Percentiles rank a stretch among this genome's conserved stretches.
phyloP scores from a whole-genome alignment of 108 stramenopile genomes.

The Hondaea fermentalgiana region DNA sequence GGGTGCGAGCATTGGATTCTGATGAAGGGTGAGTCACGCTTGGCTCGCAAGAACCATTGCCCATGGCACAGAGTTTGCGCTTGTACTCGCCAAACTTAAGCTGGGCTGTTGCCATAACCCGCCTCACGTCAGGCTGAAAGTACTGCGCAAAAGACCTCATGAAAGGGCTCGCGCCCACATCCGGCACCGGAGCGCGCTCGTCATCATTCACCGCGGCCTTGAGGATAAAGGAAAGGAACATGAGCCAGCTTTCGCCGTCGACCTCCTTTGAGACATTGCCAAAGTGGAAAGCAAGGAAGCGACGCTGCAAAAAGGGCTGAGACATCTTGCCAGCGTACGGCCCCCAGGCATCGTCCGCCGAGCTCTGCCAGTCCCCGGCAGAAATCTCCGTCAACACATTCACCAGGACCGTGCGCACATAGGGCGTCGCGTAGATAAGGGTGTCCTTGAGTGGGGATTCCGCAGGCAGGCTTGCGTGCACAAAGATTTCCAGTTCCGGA shows the following conservation, averaged over 20 bases:
- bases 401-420: conserved; percentile 7
- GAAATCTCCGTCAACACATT: neutral
- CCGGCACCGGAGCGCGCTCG: neutral
- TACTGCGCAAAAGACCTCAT: neutral
- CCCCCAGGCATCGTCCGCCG: neutral
- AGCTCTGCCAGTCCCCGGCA: neutral
- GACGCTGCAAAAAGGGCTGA: neutral
- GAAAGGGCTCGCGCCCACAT: neutral
- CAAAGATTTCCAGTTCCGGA: conserved; percentile 7
- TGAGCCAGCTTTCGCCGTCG: neutral
- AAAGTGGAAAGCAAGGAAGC: neutral
- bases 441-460: neutral
- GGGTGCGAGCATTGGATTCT: no score
- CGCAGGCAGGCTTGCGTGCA: neutral
- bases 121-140: neutral
- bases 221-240: neutral
- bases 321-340: neutral
- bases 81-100: neutral
- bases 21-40: no score
- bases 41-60: no score
- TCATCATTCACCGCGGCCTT: neutral
- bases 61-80: neutral
- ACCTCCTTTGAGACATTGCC: neutral
- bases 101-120: neutral
- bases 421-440: neutral